Base-by-base conservation (phyloP, 306 rosid species). In the Quercus gilva region DNA sequence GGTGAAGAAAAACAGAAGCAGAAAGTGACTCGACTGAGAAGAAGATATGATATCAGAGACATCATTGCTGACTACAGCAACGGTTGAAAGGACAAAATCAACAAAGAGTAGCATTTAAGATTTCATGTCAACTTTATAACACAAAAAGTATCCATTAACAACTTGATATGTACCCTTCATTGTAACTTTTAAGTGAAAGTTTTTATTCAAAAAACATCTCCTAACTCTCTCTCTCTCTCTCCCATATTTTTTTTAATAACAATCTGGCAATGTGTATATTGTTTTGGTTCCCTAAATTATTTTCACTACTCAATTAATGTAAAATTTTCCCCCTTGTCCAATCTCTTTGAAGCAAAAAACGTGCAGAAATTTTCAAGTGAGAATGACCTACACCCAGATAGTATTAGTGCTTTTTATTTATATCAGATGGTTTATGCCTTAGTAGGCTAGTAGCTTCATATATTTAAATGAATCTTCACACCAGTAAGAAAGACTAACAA, bases 61-160 rank as follows among this genome's bases (percentile, higher is more conserved):
- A 10, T 41, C 53, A 77, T 55, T 63, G 82, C 77, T 58, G 61
- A 79, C 41, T 59, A 49, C 63, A 71, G 65, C 43, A 55, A 28
- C 25, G 58, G 43, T 21, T 14, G 43, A 23, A 26, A 21, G 69
- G 15, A 55, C 33, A 63, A 55, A 52, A 71, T 29, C 60, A 43
- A 74, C 43, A 11, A 33, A 51, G 76, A 53, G 71, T 29, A 77
- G 68, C 23, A 61, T 51, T 51, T 31, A 78, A 69, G 80, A 67
- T 57, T 70, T 29, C 61, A 61, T 14, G 80, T 74, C 83, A 78
- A 23, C 56, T 69, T 52, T 28, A 69, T 21, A 51, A 60, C 82
- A 56, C 5, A 59, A 75, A 75, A 29, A 55, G 37, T 76, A 6
- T n/a, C 63, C 13, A 21, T 28, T 43, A 49, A 49, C 61, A 31